Conservation (phyloP, 176 grass and related monocot genomes). For the Dendrocalamus sinicus region DNA sequence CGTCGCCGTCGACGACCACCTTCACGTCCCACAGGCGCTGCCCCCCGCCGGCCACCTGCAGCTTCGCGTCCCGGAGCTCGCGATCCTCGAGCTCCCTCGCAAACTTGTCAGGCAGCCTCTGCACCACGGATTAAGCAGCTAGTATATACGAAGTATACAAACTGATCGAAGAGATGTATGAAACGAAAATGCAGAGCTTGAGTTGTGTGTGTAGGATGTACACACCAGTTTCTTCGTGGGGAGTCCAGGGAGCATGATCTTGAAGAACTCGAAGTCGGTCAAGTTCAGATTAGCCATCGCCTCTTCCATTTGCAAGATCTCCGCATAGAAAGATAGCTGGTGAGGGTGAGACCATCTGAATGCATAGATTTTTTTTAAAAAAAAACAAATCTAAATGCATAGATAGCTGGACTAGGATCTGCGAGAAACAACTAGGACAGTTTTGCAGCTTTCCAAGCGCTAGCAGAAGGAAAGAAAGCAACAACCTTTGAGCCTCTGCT, state of each 20-base stretch:
- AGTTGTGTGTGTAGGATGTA: not conserved
- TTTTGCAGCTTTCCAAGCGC: not conserved
- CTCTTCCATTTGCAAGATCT: not conserved
- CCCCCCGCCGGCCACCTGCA: constrained; percentile 17
- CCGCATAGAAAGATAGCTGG: not conserved
- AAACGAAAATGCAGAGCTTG: not conserved
- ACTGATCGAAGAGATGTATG: not conserved
- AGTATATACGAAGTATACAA: not conserved
- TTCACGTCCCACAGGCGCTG: constrained; percentile 33
- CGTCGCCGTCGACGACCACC: constrained; percentile 18
- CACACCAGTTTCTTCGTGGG: constrained; percentile 27
- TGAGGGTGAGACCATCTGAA: not conserved
- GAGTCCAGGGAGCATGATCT: constrained; percentile 31
- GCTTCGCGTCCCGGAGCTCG: not conserved
- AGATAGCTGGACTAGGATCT: no score
- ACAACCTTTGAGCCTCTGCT: not conserved
- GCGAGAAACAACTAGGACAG: not conserved
- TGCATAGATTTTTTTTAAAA: not conserved
- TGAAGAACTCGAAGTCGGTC: constrained; percentile 47
- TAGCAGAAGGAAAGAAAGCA: not conserved
- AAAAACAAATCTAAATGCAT: no score
- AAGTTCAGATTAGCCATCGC: not conserved
- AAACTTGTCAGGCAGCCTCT: not conserved
- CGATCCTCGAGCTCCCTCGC: no score
- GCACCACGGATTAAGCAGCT: not conserved